phyloP scores from a whole-genome alignment of 305 asterid species.

The Andrographis paniculata region DNA sequence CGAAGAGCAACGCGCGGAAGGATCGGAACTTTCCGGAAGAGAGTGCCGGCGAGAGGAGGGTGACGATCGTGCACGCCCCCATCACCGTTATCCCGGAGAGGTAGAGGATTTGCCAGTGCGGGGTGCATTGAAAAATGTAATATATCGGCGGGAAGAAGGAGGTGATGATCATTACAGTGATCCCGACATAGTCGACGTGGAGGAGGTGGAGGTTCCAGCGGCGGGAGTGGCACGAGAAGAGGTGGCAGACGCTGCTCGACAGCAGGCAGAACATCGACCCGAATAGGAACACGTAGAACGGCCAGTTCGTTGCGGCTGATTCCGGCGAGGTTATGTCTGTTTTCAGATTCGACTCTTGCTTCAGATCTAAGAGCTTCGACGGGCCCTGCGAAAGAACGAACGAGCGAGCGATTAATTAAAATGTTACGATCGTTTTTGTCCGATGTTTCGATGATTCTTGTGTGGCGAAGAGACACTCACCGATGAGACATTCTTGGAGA shows the following conservation, averaged over 20 bases:
- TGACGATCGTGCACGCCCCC: slow-evolving; percentile 53
- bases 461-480: too few relatives aligned
- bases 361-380: slow-evolving; percentile 36
- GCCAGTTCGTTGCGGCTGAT: slow-evolving; percentile 51
- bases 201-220: slow-evolving; percentile 40
- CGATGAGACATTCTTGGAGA: slow-evolving; percentile 46
- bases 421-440: too few relatives aligned
- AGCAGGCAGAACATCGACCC: slow-evolving; percentile 94
- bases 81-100: slow-evolving; percentile 56
- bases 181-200: slow-evolving; percentile 81
- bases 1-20: slow-evolving; percentile 55
- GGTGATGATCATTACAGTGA: slow-evolving; percentile 87
- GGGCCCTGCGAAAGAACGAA: slow-evolving; percentile 33
- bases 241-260: slow-evolving; percentile 80
- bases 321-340: slow-evolving; percentile 28
- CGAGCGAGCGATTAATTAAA: not conserved
- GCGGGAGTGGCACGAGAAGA: slow-evolving; percentile 77
- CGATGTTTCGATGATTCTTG: too few relatives aligned
- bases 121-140: slow-evolving; percentile 84
- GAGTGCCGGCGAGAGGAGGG: slow-evolving; percentile 63
- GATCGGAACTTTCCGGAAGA: slow-evolving; percentile 50
- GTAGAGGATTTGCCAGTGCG: slow-evolving; percentile 69
- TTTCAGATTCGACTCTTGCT: slow-evolving; percentile 32
- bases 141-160: slow-evolving; percentile 91
- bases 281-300: slow-evolving; percentile 61